phyloP scores from a whole-genome alignment of 2,329 filamentous ascomycete species.

The Tolypocladium amazonense region DNA sequence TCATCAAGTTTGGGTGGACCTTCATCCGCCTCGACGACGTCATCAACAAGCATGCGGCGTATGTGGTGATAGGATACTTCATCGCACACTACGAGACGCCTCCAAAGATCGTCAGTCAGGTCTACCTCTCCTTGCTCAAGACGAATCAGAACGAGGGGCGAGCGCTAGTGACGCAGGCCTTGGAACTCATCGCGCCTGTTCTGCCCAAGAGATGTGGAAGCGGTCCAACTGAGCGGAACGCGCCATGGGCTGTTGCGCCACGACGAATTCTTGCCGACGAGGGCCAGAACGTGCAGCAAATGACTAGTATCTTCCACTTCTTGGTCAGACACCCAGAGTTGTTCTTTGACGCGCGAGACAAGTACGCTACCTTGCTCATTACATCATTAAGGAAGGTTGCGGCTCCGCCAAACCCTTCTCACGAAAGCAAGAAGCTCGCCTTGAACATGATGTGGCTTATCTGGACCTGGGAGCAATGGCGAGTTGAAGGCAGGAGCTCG shows the following conservation, averaged over 20 bases:
- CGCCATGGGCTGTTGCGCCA: conserved; percentile 82
- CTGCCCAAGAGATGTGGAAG: conserved; percentile 76
- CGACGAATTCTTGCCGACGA: conserved; percentile 89
- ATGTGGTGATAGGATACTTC: conserved; percentile 95
- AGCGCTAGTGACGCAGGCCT: conserved; percentile 81
- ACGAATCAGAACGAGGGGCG: conserved; percentile 94
- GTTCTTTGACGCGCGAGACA: conserved; percentile 91
- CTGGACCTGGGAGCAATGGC: conserved; percentile 83
- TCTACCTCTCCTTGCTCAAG: conserved; percentile 83
- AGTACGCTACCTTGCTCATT: conserved; percentile 82
- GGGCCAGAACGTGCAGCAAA: conserved; percentile 86
- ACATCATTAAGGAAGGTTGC: conserved; percentile 83
- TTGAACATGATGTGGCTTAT: conserved; percentile 85
- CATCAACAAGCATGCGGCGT: conserved; percentile 97
- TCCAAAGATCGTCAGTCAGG: conserved; percentile 87
- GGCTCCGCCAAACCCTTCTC: conserved; percentile 69
- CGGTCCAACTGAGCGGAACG: conserved; percentile 58
- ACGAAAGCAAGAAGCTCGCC: conserved; percentile 84
- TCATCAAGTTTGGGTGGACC: conserved; percentile 98
- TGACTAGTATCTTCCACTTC: conserved; percentile 97
- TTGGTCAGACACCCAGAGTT: conserved; percentile 83
- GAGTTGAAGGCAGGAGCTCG: conserved; percentile 50
- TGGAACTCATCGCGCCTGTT: conserved; percentile 92
- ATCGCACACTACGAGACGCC: conserved; percentile 96
- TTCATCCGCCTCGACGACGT: conserved; percentile 98